Conservation (phyloP, 768 basidiomycete genomes). For the Nidula microcarpa region DNA sequence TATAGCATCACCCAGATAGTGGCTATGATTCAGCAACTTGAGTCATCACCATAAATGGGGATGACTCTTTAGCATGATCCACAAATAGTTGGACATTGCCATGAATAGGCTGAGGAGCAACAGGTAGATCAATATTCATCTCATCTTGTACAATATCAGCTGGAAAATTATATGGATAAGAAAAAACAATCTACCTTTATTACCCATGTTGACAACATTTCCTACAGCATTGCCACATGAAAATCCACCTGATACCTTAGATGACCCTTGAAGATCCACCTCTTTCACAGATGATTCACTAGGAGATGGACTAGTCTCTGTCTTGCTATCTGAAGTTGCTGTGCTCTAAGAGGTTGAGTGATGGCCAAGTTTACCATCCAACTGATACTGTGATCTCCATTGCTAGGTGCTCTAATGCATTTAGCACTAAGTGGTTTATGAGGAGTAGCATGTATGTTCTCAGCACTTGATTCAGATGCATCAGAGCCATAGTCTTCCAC, state of each 20-base stretch:
- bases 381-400: neutral
- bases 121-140: neutral
- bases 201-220: neutral
- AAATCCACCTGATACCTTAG: neutral
- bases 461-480: too few species aligned
- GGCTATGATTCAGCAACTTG: neutral
- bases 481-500: too few species aligned
- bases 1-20: too few species aligned
- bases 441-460: neutral
- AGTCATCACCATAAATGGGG: neutral
- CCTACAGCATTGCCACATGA: neutral
- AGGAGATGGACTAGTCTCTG: neutral
- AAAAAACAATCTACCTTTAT: neutral
- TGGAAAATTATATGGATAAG: neutral
- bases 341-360: neutral
- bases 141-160: neutral
- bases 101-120: neutral
- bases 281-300: neutral
- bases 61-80: neutral
- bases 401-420: neutral
- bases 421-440: neutral
- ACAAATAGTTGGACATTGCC: neutral
- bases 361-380: neutral
- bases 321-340: neutral
- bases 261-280: neutral